Conservation (phyloP, 129 eudicot species). For the Apium graveolens region DNA sequence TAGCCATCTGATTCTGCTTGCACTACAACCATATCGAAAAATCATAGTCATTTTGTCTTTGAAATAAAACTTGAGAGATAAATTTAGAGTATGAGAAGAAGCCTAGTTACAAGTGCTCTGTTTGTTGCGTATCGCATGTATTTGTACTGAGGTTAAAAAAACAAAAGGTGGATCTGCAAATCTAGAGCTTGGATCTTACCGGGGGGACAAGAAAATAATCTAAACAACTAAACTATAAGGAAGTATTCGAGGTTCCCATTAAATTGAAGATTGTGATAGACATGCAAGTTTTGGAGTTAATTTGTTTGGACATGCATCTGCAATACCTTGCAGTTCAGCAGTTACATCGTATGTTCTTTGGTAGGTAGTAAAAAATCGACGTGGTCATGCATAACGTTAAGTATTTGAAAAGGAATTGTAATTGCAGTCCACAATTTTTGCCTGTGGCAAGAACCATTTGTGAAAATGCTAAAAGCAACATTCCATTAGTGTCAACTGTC, state of each 20-base stretch:
- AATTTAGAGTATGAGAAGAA: too few relatives aligned
- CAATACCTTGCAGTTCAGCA: background rate
- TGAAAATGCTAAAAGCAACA: conserved; percentile 1
- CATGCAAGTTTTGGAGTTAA: background rate
- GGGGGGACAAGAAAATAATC: background rate
- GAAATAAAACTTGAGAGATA: background rate
- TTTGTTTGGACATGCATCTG: background rate
- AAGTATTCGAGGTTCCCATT: background rate
- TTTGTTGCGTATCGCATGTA: background rate
- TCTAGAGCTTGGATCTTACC: background rate
- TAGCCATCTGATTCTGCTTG: background rate
- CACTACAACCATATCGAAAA: background rate
- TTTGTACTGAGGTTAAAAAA: background rate
- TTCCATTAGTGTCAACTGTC: background rate
- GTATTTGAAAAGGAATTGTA: background rate
- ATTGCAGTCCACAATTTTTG: background rate
- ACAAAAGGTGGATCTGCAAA: background rate
- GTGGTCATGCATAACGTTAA: background rate
- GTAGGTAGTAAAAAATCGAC: background rate
- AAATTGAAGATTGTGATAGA: background rate
- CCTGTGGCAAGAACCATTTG: background rate
- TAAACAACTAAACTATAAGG: background rate
- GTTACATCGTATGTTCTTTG: background rate
- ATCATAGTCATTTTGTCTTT: too few relatives aligned
- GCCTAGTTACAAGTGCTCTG: background rate